These are phyloP conservation scores for Rostrohypoxylon terebratum DNA, from an alignment of 495 filamentous ascomycete genomes.

Conservation along the genomic window DNA sequence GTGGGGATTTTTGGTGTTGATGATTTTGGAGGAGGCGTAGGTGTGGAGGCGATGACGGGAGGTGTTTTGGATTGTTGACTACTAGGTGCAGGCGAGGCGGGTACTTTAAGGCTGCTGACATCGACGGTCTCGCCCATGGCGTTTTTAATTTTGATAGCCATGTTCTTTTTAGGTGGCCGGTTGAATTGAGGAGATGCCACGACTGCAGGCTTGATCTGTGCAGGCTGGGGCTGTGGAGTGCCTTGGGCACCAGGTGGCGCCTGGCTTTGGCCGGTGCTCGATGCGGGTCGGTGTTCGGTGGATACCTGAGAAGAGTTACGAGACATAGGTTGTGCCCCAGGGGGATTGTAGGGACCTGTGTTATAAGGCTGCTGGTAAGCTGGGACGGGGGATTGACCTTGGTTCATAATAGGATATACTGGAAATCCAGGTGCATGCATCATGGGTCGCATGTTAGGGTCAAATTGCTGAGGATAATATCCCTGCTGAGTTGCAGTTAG, in stretches of 20 bases:
- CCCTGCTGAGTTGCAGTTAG: slow-evolving; percentile 73
- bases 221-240: slow-evolving; percentile 63
- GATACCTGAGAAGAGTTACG: slow-evolving; percentile 86
- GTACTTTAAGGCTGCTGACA: slow-evolving; percentile 52
- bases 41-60: slow-evolving; percentile 63
- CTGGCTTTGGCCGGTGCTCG: slow-evolving; percentile 75
- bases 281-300: slow-evolving; percentile 75
- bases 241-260: slow-evolving; percentile 60
- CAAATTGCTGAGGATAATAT: slow-evolving; percentile 53
- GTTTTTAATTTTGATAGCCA: slow-evolving; percentile 81
- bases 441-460: slow-evolving; percentile 44
- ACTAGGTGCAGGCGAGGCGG: slow-evolving; percentile 61
- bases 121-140: slow-evolving; percentile 72
- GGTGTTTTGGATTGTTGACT: slow-evolving; percentile 65
- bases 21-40: slow-evolving; percentile 63
- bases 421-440: slow-evolving; percentile 56
- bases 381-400: slow-evolving; percentile 60
- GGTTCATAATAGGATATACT: slow-evolving; percentile 64
- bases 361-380: slow-evolving; percentile 64
- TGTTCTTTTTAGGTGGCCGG: slow-evolving; percentile 71
- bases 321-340: slow-evolving; percentile 76
- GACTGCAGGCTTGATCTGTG: slow-evolving; percentile 69
- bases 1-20: slow-evolving; percentile 56
- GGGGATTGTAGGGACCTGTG: slow-evolving; percentile 63
- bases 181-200: slow-evolving; percentile 70